Percentiles rank a stretch among this genome's conserved stretches.
phyloP scores from a whole-genome alignment of 2,329 filamentous ascomycete species.

The Penicillium frequentans region DNA sequence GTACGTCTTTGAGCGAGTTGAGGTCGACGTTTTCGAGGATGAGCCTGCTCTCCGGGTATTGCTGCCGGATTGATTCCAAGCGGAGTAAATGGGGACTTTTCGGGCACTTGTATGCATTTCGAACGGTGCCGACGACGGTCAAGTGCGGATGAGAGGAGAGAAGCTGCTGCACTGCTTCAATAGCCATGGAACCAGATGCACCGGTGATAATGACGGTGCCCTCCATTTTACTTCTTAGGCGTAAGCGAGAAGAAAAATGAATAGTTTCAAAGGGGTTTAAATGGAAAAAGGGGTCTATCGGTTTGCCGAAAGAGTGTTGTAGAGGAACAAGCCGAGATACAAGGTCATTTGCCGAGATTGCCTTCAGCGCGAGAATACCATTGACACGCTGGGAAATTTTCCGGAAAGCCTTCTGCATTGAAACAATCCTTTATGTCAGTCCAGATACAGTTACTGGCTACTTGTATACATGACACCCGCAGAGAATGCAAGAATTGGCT shows the following conservation, averaged over 20 bases:
- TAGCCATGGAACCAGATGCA: slow-evolving; percentile 6
- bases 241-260: background rate
- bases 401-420: background rate
- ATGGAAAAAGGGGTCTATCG: background rate
- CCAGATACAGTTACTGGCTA: no score
- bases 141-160: background rate
- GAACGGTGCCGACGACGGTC: slow-evolving; percentile 3
- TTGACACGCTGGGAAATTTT: background rate
- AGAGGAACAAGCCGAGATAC: background rate
- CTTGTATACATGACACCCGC: no score
- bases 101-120: background rate
- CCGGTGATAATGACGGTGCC: slow-evolving; percentile 9
- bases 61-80: background rate
- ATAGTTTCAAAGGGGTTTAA: background rate
- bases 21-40: slow-evolving; percentile 4
- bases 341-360: background rate
- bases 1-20: background rate
- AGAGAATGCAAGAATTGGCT: no score
- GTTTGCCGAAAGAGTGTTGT: background rate
- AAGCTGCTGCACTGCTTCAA: slow-evolving; percentile 8
- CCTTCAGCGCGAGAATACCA: background rate
- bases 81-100: background rate
- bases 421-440: accelerated
- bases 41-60: background rate
- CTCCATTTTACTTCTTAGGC: background rate